These are phyloP conservation scores for Gnomoniopsis sp. DNA, from an alignment of 2,329 filamentous ascomycete species.

Conservation along the genomic window DNA sequence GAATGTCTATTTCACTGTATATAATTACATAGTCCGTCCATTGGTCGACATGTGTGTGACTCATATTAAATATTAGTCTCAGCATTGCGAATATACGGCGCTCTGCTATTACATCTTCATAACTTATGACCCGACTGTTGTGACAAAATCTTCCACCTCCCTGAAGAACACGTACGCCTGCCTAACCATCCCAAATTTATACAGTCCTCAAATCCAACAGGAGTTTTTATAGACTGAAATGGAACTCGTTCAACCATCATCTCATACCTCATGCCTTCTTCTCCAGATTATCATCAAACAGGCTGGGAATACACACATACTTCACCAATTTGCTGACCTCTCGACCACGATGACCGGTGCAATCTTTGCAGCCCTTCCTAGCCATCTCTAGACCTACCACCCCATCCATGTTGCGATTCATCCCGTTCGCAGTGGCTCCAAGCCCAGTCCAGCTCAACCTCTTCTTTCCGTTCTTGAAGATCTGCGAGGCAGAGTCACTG, in stretches of 20 bases:
- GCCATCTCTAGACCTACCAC: constrained; percentile 32
- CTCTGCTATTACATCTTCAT: too few relatives aligned
- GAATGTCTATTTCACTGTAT: neutral
- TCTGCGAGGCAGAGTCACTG: constrained; percentile 25
- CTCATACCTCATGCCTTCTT: neutral
- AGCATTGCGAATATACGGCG: too few relatives aligned
- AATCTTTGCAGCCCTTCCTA: constrained; percentile 30
- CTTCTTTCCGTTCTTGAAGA: constrained; percentile 24
- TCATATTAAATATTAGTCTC: too few relatives aligned
- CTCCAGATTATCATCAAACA: neutral
- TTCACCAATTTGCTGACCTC: constrained; percentile 31
- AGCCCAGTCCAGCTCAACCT: constrained; percentile 40
- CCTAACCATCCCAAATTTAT: too few relatives aligned
- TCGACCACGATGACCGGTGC: constrained; percentile 29
- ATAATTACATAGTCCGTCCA: neutral
- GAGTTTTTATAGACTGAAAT: neutral
- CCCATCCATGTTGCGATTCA: constrained; percentile 29
- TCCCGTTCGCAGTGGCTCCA: constrained; percentile 28
- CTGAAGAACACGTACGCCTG: too few relatives aligned
- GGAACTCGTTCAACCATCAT: too few relatives aligned
- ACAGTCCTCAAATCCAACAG: too few relatives aligned
- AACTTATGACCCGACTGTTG: too few relatives aligned
- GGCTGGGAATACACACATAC: constrained; percentile 20
- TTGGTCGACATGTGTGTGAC: too few relatives aligned
- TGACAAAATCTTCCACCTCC: too few relatives aligned